Conservation (phyloP, 208 protist genomes). For the Leishmania aethiopica region DNA sequence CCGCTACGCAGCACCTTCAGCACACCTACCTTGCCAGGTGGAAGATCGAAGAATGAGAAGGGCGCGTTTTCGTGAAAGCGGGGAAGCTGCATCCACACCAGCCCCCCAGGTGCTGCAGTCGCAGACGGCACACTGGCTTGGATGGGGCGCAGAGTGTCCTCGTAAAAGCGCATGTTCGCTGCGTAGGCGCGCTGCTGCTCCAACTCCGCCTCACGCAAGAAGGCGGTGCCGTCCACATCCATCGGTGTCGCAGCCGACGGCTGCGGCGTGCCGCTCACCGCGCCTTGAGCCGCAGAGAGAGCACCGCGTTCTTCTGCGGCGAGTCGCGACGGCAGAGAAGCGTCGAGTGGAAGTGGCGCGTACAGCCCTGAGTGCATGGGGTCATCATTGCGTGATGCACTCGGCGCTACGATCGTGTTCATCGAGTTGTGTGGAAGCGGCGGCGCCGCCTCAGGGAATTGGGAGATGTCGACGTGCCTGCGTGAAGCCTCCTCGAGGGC, state of each 20-base stretch:
- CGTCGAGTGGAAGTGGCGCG: conserved; percentile 32
- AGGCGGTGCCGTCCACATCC: conserved; percentile 56
- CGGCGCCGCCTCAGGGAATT: conserved; percentile 36
- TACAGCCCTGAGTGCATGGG: conserved; percentile 20
- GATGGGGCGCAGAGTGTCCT: conserved; percentile 35
- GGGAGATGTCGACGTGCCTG: conserved; percentile 36
- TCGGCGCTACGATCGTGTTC: conserved; percentile 36
- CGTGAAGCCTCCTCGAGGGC: conserved; percentile 42
- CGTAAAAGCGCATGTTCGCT: conserved; percentile 72
- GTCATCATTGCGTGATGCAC: neutral
- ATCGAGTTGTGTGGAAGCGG: conserved; percentile 65
- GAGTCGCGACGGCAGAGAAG: conserved; percentile 28
- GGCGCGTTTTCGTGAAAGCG: conserved; percentile 60
- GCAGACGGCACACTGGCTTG: neutral
- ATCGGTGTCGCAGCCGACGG: conserved; percentile 12
- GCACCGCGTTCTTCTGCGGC: conserved; percentile 4
- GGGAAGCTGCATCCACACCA: conserved; percentile 86
- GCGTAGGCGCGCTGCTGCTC: conserved; percentile 43
- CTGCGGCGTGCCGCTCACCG: neutral
- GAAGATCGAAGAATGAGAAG: conserved; percentile 50
- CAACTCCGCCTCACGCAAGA: conserved; percentile 58
- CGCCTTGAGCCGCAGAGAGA: neutral
- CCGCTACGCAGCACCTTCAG: conserved; percentile 80
- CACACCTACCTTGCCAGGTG: conserved; percentile 79
- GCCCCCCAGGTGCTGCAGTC: conserved; percentile 8